Evolutionary conservation across 139 green algal species (phyloP).

Genomic region (Volvox reticuliferus): DNA sequence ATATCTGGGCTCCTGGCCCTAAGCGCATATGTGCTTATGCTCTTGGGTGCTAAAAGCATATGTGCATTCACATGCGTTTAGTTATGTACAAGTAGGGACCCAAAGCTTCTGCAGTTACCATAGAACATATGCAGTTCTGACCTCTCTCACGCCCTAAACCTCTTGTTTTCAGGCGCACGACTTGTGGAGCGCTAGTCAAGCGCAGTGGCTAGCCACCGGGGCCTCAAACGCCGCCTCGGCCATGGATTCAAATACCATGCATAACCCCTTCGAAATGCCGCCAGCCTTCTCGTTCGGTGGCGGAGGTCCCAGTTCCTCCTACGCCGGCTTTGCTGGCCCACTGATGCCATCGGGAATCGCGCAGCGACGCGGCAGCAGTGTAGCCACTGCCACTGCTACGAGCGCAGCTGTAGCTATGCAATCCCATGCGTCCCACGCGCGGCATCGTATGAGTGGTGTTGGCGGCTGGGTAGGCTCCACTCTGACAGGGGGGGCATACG

Average conservation of each 20-base stretch:
- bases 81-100: too few species aligned
- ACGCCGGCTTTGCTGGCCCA: not conserved
- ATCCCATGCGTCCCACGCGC: not conserved
- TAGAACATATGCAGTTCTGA: too few species aligned
- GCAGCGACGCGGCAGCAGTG: not conserved
- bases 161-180: not conserved
- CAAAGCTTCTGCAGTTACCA: too few species aligned
- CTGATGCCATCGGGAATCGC: not conserved
- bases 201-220: not conserved
- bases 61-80: too few species aligned
- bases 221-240: not conserved
- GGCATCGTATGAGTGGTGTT: not conserved
- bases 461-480: not conserved
- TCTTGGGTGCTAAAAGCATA: too few species aligned
- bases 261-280: not conserved
- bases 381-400: not conserved
- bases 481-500: not conserved
- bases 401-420: not conserved
- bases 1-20: too few species aligned
- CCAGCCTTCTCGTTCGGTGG: not conserved
- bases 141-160: too few species aligned
- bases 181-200: not conserved
- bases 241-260: not conserved
- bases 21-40: too few species aligned
- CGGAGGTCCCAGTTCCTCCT: constrained; percentile 6